phyloP scores from a whole-genome alignment of 2,329 filamentous ascomycete species.

The Aspergillus unguis region DNA sequence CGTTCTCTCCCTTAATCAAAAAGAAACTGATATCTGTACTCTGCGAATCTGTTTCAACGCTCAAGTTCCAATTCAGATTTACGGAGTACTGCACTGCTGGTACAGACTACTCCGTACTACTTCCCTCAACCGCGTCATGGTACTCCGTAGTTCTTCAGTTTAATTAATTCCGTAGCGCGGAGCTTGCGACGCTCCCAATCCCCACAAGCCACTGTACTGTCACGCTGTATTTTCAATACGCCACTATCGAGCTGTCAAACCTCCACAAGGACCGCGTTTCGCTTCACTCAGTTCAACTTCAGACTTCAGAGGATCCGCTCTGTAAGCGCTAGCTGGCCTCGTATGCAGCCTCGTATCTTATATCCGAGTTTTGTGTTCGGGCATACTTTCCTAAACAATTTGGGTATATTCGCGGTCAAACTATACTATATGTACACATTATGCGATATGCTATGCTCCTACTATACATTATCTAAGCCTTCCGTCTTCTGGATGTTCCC shows the following conservation, averaged over 20 bases:
- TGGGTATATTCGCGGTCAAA: neutral
- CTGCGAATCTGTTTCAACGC: neutral
- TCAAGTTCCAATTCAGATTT: neutral
- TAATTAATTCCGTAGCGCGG: neutral
- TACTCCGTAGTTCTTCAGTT: neutral
- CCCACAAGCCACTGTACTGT: neutral
- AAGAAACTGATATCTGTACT: neutral
- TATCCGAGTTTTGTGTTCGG: neutral
- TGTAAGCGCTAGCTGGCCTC: neutral
- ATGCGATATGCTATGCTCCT: neutral
- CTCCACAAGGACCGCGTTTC: neutral
- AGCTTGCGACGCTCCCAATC: slow-evolving; percentile 7
- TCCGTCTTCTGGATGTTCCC: neutral
- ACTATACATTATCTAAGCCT: neutral
- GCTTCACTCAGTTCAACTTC: neutral
- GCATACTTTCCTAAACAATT: neutral
- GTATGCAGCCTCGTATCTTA: neutral
- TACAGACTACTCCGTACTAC: too few species aligned
- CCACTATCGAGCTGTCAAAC: neutral
- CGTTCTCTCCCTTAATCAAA: neutral
- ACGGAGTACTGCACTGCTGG: too few species aligned
- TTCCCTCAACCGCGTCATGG: neutral
- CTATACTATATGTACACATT: neutral
- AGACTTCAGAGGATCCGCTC: neutral
- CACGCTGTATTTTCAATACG: slow-evolving; percentile 2